Evolutionary conservation across 2,329 filamentous ascomycete genomes (phyloP), one percentile per base, ranked within the genome.

Genomic region (Sporothrix phasma): DNA sequence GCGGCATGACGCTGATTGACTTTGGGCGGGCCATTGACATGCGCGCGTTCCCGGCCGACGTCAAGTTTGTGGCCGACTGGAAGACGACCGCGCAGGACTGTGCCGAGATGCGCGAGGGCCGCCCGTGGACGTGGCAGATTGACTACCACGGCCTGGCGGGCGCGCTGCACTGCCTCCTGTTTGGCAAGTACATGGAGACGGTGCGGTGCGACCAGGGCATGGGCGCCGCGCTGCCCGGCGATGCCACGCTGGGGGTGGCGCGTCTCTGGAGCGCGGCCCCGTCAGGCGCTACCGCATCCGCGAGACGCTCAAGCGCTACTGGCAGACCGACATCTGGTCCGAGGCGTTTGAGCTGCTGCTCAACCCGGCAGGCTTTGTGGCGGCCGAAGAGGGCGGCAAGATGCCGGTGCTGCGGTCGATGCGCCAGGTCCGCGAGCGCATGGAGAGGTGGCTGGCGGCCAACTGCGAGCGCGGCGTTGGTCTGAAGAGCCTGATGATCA

Each of bases 91-190:
- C 88, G 26, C 88, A 91, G 61, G 94, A 99, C 76, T 99, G 94
- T 75, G 88, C 90, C 19, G 94, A 99, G 79, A 96, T 97, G 84
- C 88, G 92, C 54, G 93, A 99, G 76, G 84, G 91, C 64, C 84
- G 93, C 0, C 92, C 92, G 0, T 99, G 94, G 94, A 97, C 93
- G 1, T 97, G 92, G 79, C 94, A 99, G 74, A 90, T 97, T 69
- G 94, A 99, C 77, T 95, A 97, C 71, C 90, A 96, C 74, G 94
- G 94, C 13, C 81, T 97, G 0, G 94, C 94, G 0, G 92, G 91
- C 4, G 89, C 90, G 26, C 80, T 97, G 4, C 92, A 99, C 76
- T 88, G 86, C 49, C 83, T 99, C 70, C 83, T 99, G 3, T 99
- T 97, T 73, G 93, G 94, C 10, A 92, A 90, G 72, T 97, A 97